These are phyloP conservation scores for Nemania bipapillata DNA, from an alignment of 2,329 filamentous ascomycete genomes.

Conservation along the genomic window DNA sequence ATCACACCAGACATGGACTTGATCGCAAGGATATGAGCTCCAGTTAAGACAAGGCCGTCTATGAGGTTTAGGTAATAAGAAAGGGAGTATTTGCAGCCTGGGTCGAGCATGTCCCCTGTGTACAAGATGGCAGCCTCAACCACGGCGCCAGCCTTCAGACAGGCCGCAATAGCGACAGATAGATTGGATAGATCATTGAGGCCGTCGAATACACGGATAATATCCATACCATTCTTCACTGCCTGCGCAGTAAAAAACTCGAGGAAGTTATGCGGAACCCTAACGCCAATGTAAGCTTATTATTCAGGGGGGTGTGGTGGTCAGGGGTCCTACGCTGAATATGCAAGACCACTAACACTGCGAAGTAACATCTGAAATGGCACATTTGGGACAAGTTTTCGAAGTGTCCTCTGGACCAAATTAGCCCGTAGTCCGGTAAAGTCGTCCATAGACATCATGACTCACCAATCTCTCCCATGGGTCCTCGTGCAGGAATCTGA, in stretches of 20 bases:
- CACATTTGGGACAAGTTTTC: background rate
- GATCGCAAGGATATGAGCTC: conserved; percentile 4
- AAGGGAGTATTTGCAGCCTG: conserved; percentile 3
- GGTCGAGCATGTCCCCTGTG: conserved; percentile 6
- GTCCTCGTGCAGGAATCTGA: conserved; percentile 9
- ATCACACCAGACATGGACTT: conserved; percentile 17
- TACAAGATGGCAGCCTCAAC: conserved; percentile 13
- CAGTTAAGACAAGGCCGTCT: background rate
- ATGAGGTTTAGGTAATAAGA: conserved; percentile 1
- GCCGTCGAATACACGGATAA: conserved; percentile 7
- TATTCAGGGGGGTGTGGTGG: too few species aligned
- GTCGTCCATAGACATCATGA: background rate
- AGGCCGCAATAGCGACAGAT: background rate
- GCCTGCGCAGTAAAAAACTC: background rate
- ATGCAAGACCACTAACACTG: background rate
- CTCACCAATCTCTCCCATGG: conserved; percentile 4
- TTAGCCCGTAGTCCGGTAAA: too few species aligned
- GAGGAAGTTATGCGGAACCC: background rate
- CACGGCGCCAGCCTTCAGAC: background rate
- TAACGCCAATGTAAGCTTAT: background rate
- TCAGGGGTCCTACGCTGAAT: background rate
- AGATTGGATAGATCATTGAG: conserved; percentile 5
- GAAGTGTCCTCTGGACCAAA: background rate
- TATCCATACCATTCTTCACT: conserved; percentile 3
- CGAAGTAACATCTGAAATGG: background rate